These are phyloP conservation scores for Candida mesenterica DNA, from an alignment of 1,139 yeast genomes.

Conservation along the genomic window DNA sequence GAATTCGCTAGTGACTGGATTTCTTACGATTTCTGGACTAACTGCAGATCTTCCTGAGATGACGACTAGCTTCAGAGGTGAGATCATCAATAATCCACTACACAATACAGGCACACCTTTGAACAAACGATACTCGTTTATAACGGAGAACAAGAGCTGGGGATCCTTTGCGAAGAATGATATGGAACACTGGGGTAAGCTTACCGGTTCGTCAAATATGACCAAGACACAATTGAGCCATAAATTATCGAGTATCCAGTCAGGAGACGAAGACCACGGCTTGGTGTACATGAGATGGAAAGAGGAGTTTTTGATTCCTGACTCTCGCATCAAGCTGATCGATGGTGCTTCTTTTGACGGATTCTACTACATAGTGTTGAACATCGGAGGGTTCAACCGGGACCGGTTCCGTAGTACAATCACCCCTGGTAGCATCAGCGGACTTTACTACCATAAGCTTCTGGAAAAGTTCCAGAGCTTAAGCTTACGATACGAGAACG, in stretches of 20 bases:
- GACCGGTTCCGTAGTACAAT: constrained; percentile 9
- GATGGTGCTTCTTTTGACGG: constrained; percentile 91
- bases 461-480: constrained; percentile 72
- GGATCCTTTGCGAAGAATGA: constrained; percentile 68
- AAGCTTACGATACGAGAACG: constrained; percentile 34
- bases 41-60: constrained; percentile 76
- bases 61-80: constrained; percentile 85
- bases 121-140: constrained; percentile 33
- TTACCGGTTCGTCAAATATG: constrained; percentile 46
- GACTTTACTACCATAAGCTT: constrained; percentile 75
- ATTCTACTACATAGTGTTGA: constrained; percentile 82
- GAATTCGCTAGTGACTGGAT: constrained; percentile 68
- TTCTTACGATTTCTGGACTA: constrained; percentile 74
- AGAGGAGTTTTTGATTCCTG: constrained; percentile 82
- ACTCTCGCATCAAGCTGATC: constrained; percentile 62
- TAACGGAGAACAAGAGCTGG: constrained; percentile 50
- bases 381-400: constrained; percentile 48
- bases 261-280: constrained; percentile 32
- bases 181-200: constrained; percentile 82
- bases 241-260: constrained; percentile 30
- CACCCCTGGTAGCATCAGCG: constrained; percentile 62
- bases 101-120: constrained; percentile 31
- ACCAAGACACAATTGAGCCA: constrained; percentile 13
- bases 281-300: constrained; percentile 92
- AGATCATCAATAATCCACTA: constrained; percentile 64